Evolutionary conservation across 352 stramenopile genomes (phyloP).

Genomic region (Phytopythium oedochilum): DNA sequence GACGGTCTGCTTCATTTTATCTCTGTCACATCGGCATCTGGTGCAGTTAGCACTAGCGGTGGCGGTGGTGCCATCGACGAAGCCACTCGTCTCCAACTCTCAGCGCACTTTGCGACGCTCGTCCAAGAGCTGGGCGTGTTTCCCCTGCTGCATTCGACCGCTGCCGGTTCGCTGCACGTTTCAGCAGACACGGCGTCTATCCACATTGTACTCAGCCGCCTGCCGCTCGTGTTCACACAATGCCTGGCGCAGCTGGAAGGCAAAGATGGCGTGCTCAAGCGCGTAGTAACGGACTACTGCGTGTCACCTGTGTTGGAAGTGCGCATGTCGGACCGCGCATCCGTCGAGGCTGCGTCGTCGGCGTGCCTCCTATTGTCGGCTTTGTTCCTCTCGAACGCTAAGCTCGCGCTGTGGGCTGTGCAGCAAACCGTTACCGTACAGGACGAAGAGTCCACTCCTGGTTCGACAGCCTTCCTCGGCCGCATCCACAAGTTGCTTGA

Average conservation of each 20-base stretch:
- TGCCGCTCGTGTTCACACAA: slow-evolving; percentile 84
- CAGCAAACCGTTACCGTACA: slow-evolving; percentile 43
- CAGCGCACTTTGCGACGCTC: slow-evolving; percentile 41
- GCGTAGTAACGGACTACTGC: slow-evolving; percentile 64
- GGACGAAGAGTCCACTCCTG: slow-evolving; percentile 4
- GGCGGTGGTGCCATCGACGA: slow-evolving; percentile 9
- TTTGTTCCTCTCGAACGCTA: slow-evolving; percentile 79
- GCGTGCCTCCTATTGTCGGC: slow-evolving; percentile 71
- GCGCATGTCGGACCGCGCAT: slow-evolving; percentile 29
- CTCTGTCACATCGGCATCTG: slow-evolving; percentile 29
- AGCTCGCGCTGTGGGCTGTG: slow-evolving; percentile 71
- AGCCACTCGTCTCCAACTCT: neutral
- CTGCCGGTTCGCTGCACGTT: slow-evolving; percentile 39
- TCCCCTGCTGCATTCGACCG: slow-evolving; percentile 56
- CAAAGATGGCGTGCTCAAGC: slow-evolving; percentile 60
- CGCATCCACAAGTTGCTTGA: slow-evolving; percentile 55
- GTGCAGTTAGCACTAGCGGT: slow-evolving; percentile 11
- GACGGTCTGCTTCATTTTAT: slow-evolving; percentile 76
- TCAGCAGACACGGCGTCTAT: slow-evolving; percentile 20
- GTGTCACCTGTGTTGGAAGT: slow-evolving; percentile 54
- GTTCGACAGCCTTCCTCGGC: slow-evolving; percentile 48
- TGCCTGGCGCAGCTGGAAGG: slow-evolving; percentile 68
- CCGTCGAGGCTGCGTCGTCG: slow-evolving; percentile 48
- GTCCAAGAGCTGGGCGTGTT: slow-evolving; percentile 76
- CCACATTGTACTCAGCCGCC: slow-evolving; percentile 51